Evolutionary conservation across 2,329 filamentous ascomycete species (phyloP).

Genomic region (Sphaerulina musiva): DNA sequence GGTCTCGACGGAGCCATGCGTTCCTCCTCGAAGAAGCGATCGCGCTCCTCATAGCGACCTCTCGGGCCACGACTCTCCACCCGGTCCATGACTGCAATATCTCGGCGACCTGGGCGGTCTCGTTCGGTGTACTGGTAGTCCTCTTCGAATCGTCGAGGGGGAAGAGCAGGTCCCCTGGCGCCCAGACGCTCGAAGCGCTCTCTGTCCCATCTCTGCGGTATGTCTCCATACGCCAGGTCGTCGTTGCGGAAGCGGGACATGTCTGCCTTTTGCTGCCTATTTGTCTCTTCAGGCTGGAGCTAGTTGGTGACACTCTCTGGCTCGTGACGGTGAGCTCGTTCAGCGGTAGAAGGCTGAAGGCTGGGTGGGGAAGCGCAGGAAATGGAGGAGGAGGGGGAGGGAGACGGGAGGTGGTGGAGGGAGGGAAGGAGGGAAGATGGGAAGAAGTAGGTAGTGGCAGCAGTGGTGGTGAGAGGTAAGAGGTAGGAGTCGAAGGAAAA

Average conservation of each 20-base stretch:
- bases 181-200: slow-evolving; percentile 46
- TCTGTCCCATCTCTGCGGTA: slow-evolving; percentile 46
- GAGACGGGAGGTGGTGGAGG: too few species aligned
- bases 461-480: neutral
- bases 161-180: slow-evolving; percentile 22
- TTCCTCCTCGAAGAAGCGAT: slow-evolving; percentile 51
- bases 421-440: too few species aligned
- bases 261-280: neutral
- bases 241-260: slow-evolving; percentile 33
- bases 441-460: neutral
- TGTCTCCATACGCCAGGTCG: slow-evolving; percentile 40
- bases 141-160: slow-evolving; percentile 35
- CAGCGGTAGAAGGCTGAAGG: neutral
- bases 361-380: neutral
- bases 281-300: neutral
- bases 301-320: neutral
- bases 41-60: slow-evolving; percentile 46
- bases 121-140: slow-evolving; percentile 39
- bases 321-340: neutral
- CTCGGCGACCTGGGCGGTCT: slow-evolving; percentile 36
- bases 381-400: too few species aligned
- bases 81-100: slow-evolving; percentile 40
- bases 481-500: neutral
- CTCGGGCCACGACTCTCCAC: slow-evolving; percentile 31
- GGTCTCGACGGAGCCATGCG: slow-evolving; percentile 28